These are phyloP conservation scores for Penicillium hesseltinei DNA, from an alignment of 2,329 filamentous ascomycete genomes.

Conservation along the genomic window DNA sequence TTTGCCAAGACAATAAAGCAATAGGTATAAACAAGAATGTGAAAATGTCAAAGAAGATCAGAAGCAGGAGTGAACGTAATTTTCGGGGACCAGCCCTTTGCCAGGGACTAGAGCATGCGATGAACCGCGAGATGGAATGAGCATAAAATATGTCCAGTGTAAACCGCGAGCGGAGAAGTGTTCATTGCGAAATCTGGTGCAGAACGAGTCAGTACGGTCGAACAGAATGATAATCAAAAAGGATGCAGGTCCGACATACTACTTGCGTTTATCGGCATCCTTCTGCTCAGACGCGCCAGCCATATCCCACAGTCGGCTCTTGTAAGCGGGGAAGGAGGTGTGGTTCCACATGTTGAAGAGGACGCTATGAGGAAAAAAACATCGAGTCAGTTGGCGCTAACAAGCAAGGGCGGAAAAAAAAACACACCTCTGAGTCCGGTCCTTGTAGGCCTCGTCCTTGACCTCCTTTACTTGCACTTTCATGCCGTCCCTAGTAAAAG, in stretches of 20 bases:
- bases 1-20: background rate
- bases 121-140: background rate
- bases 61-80: background rate
- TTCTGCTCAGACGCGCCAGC: slow-evolving; percentile 17
- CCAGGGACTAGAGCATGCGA: background rate
- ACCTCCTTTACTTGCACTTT: slow-evolving; percentile 61
- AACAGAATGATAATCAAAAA: background rate
- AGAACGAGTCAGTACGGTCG: background rate
- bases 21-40: background rate
- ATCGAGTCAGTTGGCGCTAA: background rate
- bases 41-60: background rate
- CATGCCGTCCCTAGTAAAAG: slow-evolving; percentile 60
- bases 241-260: slow-evolving; percentile 14
- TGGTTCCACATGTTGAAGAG: slow-evolving; percentile 52
- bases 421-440: slow-evolving; percentile 56
- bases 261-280: slow-evolving; percentile 29
- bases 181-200: background rate
- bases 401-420: background rate
- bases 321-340: slow-evolving; percentile 47
- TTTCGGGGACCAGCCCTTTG: background rate
- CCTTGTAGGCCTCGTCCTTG: slow-evolving; percentile 57
- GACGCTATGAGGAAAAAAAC: slow-evolving; percentile 31
- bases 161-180: background rate
- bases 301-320: slow-evolving; percentile 46
- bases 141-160: background rate